These are phyloP conservation scores for Gracilaria vermiculophylla DNA, from an alignment of 23 red algal species.

Conservation along the genomic window DNA sequence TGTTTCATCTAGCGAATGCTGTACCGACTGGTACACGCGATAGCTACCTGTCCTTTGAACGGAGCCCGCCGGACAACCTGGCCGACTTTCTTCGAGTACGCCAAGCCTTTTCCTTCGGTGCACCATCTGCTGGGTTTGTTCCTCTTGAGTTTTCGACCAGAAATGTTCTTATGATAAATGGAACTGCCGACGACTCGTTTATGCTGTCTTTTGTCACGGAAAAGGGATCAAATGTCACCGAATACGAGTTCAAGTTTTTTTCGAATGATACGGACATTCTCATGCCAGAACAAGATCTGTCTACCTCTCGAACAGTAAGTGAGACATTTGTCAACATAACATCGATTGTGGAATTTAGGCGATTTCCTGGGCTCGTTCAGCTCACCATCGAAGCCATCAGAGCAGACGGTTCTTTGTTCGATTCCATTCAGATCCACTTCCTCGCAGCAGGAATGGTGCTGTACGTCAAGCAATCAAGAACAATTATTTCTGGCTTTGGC, in stretches of 20 bases:
- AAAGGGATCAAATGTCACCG: background rate
- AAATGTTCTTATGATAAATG: slow-evolving; percentile 53
- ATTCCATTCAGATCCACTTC: slow-evolving; percentile 29
- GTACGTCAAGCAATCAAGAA: slow-evolving; percentile 1
- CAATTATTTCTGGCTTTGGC: slow-evolving; percentile 41
- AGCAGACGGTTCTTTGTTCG: slow-evolving; percentile 37
- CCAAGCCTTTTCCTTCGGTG: background rate
- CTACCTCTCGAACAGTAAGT: background rate
- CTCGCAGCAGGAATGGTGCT: slow-evolving; percentile 60
- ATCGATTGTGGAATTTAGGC: slow-evolving; percentile 42
- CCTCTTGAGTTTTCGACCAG: background rate
- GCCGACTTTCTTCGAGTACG: background rate
- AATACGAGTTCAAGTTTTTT: slow-evolving; percentile 33
- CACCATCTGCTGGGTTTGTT: background rate
- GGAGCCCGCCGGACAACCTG: background rate
- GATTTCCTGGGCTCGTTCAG: slow-evolving; percentile 36
- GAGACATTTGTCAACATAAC: slow-evolving; percentile 39
- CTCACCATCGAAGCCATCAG: slow-evolving; percentile 45
- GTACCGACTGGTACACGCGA: background rate
- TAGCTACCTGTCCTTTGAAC: background rate
- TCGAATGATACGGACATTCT: slow-evolving; percentile 51
- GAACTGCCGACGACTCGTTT: slow-evolving; percentile 62
- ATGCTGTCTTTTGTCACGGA: slow-evolving; percentile 41
- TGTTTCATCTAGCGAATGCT: background rate
- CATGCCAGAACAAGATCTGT: slow-evolving; percentile 11